Evolutionary conservation across 2,329 filamentous ascomycete genomes (phyloP), one percentile per base, ranked within the genome.

Genomic region (Pseudogymnoascus sp.): DNA sequence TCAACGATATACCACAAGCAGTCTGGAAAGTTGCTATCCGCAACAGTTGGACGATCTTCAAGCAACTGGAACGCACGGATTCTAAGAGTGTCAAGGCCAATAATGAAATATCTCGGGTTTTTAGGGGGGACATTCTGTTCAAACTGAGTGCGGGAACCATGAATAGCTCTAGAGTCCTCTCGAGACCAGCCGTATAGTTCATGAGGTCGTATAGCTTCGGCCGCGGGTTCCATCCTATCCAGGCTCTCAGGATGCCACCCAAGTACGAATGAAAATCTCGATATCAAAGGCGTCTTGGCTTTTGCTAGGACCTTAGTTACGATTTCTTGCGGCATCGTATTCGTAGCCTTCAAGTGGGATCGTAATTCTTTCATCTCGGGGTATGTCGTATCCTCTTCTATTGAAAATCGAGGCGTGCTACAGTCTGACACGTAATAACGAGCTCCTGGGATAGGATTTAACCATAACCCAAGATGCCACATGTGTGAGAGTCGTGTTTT

Each of bases 1-100:
- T 61, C 59, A 38, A 61, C 33, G 33, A 61, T 61, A 61, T 44
- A 61, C 59, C 59, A 61, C 23, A 25, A 8, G 35, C 59, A 35
- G 35, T 23, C 37, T 35, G 59, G 59, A n/a, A 61, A 38, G 10
- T 16, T 23, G 21, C 59, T 38, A 38, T 61, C 35, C 8, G 35
- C 14, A 35, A 18, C 16, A 38, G 59, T 23, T 25, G 59, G 35
- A 23, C 59, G 59, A 8, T 38, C 23, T 38, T 61, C 33, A 61
- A 61, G 33, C 14, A 61, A 23, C 59, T 61, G 59, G 37, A 61
- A 37, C 37, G 33, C 31, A 11, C 59, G 33, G 3, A 61, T 61
- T 16, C 59, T 33, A 37, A 61, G n/a, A 38, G 31, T 38, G 37
- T 61, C 59, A 35, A 60, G 56, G 16, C 56, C 16, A 3, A 60